phyloP scores from a whole-genome alignment of 1,139 yeast species.

The Pichia sp. region DNA sequence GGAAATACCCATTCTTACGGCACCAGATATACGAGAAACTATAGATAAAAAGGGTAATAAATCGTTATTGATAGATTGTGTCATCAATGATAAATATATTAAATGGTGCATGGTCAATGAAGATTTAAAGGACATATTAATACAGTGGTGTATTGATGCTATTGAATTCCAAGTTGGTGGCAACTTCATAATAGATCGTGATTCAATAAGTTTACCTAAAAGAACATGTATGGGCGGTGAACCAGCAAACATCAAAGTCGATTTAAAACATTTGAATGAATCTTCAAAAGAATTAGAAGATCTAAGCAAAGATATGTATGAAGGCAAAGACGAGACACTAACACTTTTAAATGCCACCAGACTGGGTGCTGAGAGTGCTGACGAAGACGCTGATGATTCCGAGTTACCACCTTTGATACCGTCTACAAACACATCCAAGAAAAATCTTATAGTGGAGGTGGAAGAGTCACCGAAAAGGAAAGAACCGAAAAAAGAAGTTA shows the following conservation, averaged over 20 bases:
- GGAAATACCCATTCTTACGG: conserved; percentile 81
- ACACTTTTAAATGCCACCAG: conserved; percentile 42
- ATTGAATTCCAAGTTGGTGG: conserved; percentile 51
- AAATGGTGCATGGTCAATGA: conserved; percentile 58
- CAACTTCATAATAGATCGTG: conserved; percentile 42
- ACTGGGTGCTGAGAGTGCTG: no score
- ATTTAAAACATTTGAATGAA: conserved; percentile 38
- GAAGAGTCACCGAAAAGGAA: not conserved
- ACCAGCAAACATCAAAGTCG: conserved; percentile 34
- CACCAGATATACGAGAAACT: conserved; percentile 48
- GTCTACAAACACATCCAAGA: no score
- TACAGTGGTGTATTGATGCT: conserved; percentile 69
- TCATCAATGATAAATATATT: conserved; percentile 60
- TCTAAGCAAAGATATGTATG: conserved; percentile 13
- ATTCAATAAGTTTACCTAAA: conserved; percentile 49
- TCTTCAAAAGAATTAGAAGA: conserved; percentile 35
- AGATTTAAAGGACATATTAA: conserved; percentile 47
- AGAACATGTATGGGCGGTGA: conserved; percentile 57
- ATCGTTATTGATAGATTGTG: conserved; percentile 74
- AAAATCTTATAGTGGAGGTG: not conserved
- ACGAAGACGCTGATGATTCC: conserved; percentile 23
- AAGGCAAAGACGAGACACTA: conserved; percentile 40
- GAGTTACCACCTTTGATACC: conserved; percentile 8
- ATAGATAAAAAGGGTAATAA: conserved; percentile 67
- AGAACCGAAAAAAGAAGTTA: not conserved